Evolutionary conservation across 1,284 basidiomycete genomes (phyloP).

Genomic region (Agroathelia rolfsii): DNA sequence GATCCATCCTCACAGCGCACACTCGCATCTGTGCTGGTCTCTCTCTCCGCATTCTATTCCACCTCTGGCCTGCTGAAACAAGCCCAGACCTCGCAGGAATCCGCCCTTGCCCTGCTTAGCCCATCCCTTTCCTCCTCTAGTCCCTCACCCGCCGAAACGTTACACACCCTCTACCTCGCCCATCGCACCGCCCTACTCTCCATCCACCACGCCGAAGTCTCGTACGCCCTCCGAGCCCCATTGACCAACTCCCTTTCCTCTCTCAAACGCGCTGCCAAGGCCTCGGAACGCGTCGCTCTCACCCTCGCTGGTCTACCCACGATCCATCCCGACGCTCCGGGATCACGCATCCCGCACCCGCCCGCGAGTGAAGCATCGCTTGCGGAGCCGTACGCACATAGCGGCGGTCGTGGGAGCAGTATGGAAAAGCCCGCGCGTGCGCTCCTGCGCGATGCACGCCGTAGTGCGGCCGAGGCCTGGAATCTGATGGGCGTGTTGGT

Average conservation of each 20-base stretch:
- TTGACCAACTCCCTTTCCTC: constrained; percentile 41
- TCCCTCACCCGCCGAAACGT: constrained; percentile 42
- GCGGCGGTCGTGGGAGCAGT: constrained; percentile 34
- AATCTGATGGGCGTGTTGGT: constrained; percentile 42
- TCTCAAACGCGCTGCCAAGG: constrained; percentile 49
- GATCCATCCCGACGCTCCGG: constrained; percentile 26
- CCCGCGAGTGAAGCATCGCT: constrained; percentile 35
- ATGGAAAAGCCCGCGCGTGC: constrained; percentile 47
- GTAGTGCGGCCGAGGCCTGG: constrained; percentile 65
- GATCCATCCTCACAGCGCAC: constrained; percentile 64
- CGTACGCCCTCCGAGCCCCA: constrained; percentile 44
- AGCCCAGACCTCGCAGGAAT: constrained; percentile 60
- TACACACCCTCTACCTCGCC: constrained; percentile 61
- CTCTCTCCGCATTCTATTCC: constrained; percentile 64
- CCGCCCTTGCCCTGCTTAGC: constrained; percentile 59
- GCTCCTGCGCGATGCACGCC: constrained; percentile 57
- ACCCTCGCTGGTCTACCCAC: constrained; percentile 37
- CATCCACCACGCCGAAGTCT: constrained; percentile 69
- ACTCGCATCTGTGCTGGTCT: constrained; percentile 54
- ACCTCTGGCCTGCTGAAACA: constrained; percentile 52
- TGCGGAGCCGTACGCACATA: constrained; percentile 13
- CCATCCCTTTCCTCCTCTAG: constrained; percentile 34
- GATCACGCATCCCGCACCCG: constrained; percentile 29
- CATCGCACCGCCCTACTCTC: constrained; percentile 67
- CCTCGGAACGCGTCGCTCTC: constrained; percentile 56